Conservation (phyloP, 345 rosid species). For the Bretschneidera sinensis region DNA sequence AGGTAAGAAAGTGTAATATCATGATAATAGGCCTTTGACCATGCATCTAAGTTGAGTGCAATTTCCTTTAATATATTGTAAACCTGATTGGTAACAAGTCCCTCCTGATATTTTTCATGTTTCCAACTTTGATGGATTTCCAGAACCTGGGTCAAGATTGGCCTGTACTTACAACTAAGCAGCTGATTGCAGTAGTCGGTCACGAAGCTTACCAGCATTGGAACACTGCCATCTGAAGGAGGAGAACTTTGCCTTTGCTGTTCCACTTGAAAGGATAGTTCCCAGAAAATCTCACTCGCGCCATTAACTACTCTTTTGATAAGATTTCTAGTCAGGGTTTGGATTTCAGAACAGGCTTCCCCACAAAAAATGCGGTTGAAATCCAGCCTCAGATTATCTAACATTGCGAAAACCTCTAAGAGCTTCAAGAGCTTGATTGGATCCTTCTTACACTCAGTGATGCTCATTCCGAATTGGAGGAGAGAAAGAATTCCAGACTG, state of each 20-base stretch:
- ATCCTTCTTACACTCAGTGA: constrained; percentile 52
- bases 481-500: constrained; percentile 39
- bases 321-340: constrained; percentile 48
- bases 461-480: constrained; percentile 53
- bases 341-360: constrained; percentile 48
- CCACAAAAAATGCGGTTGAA: constrained; percentile 64
- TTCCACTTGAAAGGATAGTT: constrained; percentile 61
- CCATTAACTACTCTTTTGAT: constrained; percentile 52
- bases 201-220: constrained; percentile 55
- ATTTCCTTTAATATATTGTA: constrained; percentile 50
- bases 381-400: constrained; percentile 53
- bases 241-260: constrained; percentile 59
- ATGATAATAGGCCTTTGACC: constrained; percentile 55
- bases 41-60: constrained; percentile 59
- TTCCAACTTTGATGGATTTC: constrained; percentile 65
- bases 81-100: constrained; percentile 40
- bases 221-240: constrained; percentile 52
- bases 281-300: constrained; percentile 65
- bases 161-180: constrained; percentile 43
- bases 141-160: constrained; percentile 48
- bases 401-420: constrained; percentile 47
- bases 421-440: constrained; percentile 66
- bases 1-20: constrained; percentile 48
- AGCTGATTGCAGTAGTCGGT: constrained; percentile 67
- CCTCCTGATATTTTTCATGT: constrained; percentile 44